Evolutionary conservation across 2,329 filamentous ascomycete species (phyloP).

Genomic region (Rhytidhysteron rufulum): DNA sequence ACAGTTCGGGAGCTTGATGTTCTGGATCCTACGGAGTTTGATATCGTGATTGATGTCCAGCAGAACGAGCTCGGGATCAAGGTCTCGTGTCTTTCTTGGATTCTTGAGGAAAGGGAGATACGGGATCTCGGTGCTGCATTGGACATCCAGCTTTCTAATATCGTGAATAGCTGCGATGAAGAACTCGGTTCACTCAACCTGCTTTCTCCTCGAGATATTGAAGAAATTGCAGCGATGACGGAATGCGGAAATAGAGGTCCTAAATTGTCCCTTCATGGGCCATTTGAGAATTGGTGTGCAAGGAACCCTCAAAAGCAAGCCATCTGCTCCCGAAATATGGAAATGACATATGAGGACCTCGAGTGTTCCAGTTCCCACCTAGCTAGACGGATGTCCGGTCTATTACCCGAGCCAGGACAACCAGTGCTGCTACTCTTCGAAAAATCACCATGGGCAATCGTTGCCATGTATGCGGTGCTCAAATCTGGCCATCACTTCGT

Average conservation of each 20-base stretch:
- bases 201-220: no score
- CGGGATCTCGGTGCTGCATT: no score
- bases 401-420: conserved; percentile 4
- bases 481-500: conserved; percentile 16
- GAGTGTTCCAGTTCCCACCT: conserved; percentile 5
- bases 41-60: background rate
- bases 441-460: conserved; percentile 12
- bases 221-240: no score
- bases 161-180: no score
- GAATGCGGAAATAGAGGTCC: background rate
- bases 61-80: no score
- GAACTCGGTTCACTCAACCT: no score
- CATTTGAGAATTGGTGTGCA: no score
- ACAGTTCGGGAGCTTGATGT: background rate
- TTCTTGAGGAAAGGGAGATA: no score
- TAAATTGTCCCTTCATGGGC: no score
- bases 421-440: conserved; percentile 17
- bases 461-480: conserved; percentile 16
- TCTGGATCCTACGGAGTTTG: background rate
- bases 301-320: background rate
- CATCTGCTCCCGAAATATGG: background rate
- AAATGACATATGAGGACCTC: conserved; percentile 11
- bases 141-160: no score
- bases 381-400: background rate
- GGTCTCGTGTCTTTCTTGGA: no score